phyloP scores from a whole-genome alignment of 1,139 yeast genomes.

The Protomyces pachydermus region DNA sequence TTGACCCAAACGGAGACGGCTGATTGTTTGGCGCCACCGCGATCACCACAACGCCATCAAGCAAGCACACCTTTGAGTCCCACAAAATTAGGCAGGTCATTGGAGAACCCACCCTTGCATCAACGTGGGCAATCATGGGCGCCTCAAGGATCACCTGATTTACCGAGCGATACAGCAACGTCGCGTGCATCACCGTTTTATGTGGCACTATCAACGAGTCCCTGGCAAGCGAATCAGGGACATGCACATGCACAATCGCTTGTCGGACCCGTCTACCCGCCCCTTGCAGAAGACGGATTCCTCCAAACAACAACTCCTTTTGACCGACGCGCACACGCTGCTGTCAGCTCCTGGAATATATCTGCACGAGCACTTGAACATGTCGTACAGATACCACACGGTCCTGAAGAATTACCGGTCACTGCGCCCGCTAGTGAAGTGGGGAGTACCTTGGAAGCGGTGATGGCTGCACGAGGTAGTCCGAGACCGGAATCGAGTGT shows the following conservation, averaged over 20 bases:
- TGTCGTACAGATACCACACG: neutral
- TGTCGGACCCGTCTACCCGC: neutral
- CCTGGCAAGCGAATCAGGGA: neutral
- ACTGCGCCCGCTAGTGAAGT: neutral
- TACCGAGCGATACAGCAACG: neutral
- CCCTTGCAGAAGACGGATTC: no score
- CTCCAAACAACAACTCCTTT: neutral
- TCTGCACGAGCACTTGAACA: neutral
- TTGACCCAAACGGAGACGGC: neutral
- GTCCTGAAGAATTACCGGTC: neutral
- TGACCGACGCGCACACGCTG: neutral
- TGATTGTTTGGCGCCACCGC: neutral
- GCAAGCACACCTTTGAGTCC: neutral
- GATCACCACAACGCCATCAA: neutral
- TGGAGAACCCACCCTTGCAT: neutral
- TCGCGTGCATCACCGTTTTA: neutral
- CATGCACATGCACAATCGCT: neutral
- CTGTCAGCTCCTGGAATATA: neutral
- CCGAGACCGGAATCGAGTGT: neutral
- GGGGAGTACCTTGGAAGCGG: neutral
- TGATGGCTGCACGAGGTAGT: neutral
- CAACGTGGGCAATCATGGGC: neutral
- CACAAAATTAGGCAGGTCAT: neutral
- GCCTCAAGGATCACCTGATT: neutral
- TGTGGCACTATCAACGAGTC: neutral